Conservation (phyloP, 2,329 filamentous ascomycete genomes). For the Pyrenophora teres region DNA sequence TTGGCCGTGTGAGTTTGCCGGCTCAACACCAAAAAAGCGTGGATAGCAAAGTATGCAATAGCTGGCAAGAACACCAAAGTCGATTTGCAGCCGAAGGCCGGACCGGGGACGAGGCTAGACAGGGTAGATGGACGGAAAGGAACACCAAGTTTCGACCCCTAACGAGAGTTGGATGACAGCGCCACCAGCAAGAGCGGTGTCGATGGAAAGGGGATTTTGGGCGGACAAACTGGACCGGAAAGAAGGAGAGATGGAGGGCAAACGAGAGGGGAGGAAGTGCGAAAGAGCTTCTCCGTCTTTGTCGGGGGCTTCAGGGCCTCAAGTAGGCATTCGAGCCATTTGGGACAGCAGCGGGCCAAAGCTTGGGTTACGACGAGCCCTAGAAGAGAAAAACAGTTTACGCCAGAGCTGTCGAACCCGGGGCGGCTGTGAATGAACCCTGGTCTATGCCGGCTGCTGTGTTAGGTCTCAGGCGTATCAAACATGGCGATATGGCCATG, state of each 20-base stretch:
- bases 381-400: slow-evolving; percentile 38
- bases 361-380: slow-evolving; percentile 42
- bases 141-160: slow-evolving; percentile 34
- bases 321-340: slow-evolving; percentile 39
- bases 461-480: slow-evolving; percentile 14
- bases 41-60: slow-evolving; percentile 32
- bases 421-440: slow-evolving; percentile 17
- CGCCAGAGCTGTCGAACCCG: slow-evolving; percentile 29
- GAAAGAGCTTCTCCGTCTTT: slow-evolving; percentile 26
- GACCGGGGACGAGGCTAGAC: slow-evolving; percentile 23
- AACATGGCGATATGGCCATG: slow-evolving; percentile 6
- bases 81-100: slow-evolving; percentile 30
- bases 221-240: slow-evolving; percentile 23
- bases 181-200: slow-evolving; percentile 20
- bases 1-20: slow-evolving; percentile 24
- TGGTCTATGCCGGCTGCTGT: slow-evolving; percentile 18
- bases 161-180: slow-evolving; percentile 37
- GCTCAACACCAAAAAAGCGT: slow-evolving; percentile 43
- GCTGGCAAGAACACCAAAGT: slow-evolving; percentile 43
- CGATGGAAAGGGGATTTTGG: slow-evolving; percentile 32
- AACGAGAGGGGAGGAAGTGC: slow-evolving; percentile 25
- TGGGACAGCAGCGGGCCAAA: slow-evolving; percentile 41
- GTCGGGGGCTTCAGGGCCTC: slow-evolving; percentile 23
- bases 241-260: slow-evolving; percentile 27
- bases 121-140: slow-evolving; percentile 32